Conservation (phyloP, 176 grass and related monocot species). For the Phoenix dactylifera region DNA sequence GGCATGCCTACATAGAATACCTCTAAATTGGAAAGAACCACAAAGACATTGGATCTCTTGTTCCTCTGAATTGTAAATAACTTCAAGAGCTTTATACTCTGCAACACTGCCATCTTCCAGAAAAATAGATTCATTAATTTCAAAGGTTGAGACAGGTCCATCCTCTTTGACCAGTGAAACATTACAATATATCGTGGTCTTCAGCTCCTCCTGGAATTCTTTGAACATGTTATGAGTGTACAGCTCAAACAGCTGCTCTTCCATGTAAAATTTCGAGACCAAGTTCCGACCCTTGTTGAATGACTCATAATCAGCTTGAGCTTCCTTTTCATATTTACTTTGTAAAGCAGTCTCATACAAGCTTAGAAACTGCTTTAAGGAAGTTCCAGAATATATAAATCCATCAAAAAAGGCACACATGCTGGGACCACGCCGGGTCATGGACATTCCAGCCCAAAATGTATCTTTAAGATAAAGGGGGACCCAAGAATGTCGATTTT, state of each 20-base stretch:
- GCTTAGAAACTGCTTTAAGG: conserved; percentile 87
- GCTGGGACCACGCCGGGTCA: conserved; percentile 44
- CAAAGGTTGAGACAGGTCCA: conserved; percentile 46
- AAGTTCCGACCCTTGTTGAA: conserved; percentile 70
- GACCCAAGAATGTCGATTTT: conserved; percentile 62
- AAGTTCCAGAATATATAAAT: conserved; percentile 88
- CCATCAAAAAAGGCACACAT: conserved; percentile 83
- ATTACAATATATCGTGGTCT: conserved; percentile 95
- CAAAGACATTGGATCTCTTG: conserved; percentile 61
- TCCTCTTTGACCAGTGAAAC: conserved; percentile 58
- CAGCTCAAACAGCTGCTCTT: conserved; percentile 77
- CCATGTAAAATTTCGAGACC: conserved; percentile 96
- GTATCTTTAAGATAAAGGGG: conserved; percentile 20
- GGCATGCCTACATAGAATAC: conserved; percentile 90
- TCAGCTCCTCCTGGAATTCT: conserved; percentile 94
- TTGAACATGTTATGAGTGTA: conserved; percentile 94
- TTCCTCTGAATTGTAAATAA: conserved; percentile 56
- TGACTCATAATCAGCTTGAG: conserved; percentile 80
- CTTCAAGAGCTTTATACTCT: conserved; percentile 60
- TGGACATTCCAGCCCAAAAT: conserved; percentile 70
- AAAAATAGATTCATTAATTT: conserved; percentile 87
- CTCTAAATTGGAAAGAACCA: conserved; percentile 71
- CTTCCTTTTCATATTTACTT: conserved; percentile 86
- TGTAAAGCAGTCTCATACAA: conserved; percentile 82
- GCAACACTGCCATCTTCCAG: conserved; percentile 69